A percentile compares a stretch with the other conserved stretches of the same genome.
Conservation (phyloP, 176 grass and related monocot species). For the Alloteropsis semialata region DNA sequence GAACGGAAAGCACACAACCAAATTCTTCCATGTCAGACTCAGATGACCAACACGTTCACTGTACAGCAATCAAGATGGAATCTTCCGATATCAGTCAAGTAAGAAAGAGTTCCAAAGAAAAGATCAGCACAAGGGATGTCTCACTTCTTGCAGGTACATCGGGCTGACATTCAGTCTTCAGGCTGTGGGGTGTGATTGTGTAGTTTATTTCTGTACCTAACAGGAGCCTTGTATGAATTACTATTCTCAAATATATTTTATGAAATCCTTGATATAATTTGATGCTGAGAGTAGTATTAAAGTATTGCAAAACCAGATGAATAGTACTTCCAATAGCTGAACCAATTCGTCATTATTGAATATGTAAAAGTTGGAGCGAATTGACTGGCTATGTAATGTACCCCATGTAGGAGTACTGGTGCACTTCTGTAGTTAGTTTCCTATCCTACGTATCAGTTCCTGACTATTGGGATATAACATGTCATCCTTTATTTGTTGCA, state of each 20-base stretch:
- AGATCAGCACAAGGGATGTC: slow-evolving; percentile 24
- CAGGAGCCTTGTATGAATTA: background rate
- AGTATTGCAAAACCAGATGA: background rate
- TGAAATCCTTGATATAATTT: background rate
- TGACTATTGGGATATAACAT: slow-evolving; percentile 20
- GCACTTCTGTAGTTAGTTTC: background rate
- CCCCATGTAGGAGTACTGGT: background rate
- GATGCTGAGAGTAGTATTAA: background rate
- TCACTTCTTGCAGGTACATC: slow-evolving; percentile 55
- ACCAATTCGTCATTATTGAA: background rate
- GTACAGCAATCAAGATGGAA: slow-evolving; percentile 45
- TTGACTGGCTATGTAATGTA: slow-evolving; percentile 4
- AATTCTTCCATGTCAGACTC: slow-evolving; percentile 15
- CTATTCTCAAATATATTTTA: background rate
- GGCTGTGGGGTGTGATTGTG: background rate
- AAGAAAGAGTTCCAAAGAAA: slow-evolving; percentile 48
- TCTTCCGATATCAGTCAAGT: slow-evolving; percentile 26
- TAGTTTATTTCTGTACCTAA: background rate
- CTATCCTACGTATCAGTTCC: background rate
- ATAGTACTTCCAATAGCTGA: background rate
- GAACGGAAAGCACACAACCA: slow-evolving; percentile 40
- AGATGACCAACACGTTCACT: slow-evolving; percentile 38
- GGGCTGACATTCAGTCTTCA: background rate
- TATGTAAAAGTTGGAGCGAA: background rate
- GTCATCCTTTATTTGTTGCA: slow-evolving; percentile 26